phyloP scores from a whole-genome alignment of 495 filamentous ascomycete species.

The Aspergillus conjunctus region DNA sequence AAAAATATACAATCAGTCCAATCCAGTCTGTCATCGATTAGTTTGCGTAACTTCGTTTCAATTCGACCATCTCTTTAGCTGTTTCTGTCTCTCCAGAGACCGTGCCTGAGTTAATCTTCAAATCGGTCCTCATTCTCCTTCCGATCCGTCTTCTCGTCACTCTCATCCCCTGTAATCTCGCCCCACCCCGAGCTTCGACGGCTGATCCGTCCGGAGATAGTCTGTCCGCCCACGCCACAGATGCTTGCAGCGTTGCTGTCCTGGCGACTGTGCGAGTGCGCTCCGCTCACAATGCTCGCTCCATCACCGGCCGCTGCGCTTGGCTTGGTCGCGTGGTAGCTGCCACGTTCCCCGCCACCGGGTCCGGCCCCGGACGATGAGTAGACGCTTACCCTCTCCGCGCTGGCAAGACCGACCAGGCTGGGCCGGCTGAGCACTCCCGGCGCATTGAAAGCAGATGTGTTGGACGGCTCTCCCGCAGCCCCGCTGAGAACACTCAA shows the following conservation, averaged over 20 bases:
- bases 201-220: conserved; percentile 52
- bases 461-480: conserved; percentile 57
- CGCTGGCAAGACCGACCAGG: conserved; percentile 63
- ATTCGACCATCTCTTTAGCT: neutral
- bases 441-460: conserved; percentile 54
- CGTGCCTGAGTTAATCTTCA: neutral
- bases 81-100: neutral
- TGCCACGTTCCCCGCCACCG: conserved; percentile 70
- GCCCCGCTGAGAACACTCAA: conserved; percentile 84
- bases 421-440: conserved; percentile 53
- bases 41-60: conserved; percentile 3
- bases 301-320: conserved; percentile 62
- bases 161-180: conserved; percentile 54
- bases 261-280: conserved; percentile 73
- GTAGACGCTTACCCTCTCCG: conserved; percentile 85
- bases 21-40: neutral
- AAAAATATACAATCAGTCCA: conserved; percentile 1
- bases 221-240: conserved; percentile 47
- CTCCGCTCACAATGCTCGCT: conserved; percentile 75
- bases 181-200: conserved; percentile 66
- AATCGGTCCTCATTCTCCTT: conserved; percentile 18
- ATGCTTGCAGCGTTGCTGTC: conserved; percentile 84
- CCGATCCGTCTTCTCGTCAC: conserved; percentile 32
- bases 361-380: conserved; percentile 73
- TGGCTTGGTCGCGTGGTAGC: conserved; percentile 75